Evolutionary conservation across 139 green algal species (phyloP), one percentile per base, ranked within the genome.

Genomic region (Deuterostichococcus epilithicus): DNA sequence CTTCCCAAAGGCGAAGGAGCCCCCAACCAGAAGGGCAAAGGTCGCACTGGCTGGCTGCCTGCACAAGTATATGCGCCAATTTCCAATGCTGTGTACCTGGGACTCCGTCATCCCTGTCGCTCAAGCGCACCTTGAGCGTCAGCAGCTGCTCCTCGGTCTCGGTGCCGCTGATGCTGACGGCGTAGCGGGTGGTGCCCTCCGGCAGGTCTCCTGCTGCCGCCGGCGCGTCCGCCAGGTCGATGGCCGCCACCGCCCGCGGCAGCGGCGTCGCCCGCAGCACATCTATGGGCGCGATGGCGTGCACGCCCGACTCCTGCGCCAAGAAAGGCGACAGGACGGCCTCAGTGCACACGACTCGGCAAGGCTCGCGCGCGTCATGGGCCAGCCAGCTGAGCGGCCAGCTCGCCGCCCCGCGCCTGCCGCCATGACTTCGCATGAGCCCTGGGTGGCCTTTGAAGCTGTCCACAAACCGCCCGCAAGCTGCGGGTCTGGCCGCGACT

Each of bases 131-230:
- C 79, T 88, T 88, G 35, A 96, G 68, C 1, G 79, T 77, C 8
- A 66, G 83, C 20, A 98, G 74, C 72, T 96, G 82, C 30, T 88
- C 93, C 2, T 91, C 87, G 8, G 68, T 81, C 88, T 99, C 96
- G 18, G 87, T 94, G 83, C 95, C 96, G 45, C 96, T 86, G 1
- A 98, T 77, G 28, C 80, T 80, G 3, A 98, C 82, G 0, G 91
- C 94, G 37, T 94, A 76, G 39, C 94, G 88, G 23, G 68, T 85
- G 44, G 88, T 86, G 63, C 95, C 91, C 77, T 90, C 70, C 28
- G 93, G 92, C 76, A 93, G 81, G 0, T 67, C 76, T 5, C 78
- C 68, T 37, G 81, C 68, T 74, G 83, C 85, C 25, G 78, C 58
- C 0, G 79, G 81, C 39, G 82, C 87, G 35, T 87, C 80, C 23